Percentiles rank a stretch among this genome's conserved stretches.
phyloP scores from a whole-genome alignment of 1,284 basidiomycete genomes.

The Ustilago vetiveriae region DNA sequence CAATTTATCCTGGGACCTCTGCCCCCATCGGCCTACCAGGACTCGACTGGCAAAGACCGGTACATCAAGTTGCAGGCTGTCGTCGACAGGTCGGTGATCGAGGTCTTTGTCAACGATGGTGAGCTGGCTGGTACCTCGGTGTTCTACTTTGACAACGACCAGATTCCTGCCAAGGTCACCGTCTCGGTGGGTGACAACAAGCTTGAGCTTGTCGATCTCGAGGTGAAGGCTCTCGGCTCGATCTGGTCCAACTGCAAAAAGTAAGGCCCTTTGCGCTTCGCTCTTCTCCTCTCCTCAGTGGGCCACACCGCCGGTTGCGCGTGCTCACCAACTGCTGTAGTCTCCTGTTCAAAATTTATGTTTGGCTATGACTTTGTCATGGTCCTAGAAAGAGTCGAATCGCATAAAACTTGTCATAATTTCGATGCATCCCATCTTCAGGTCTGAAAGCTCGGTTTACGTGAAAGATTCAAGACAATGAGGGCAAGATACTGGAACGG shows the following conservation, averaged over 20 bases:
- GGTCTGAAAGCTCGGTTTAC: too few species aligned
- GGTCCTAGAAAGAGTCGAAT: too few species aligned
- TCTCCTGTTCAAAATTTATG: too few species aligned
- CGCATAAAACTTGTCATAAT: too few species aligned
- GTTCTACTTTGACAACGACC: conserved; percentile 53
- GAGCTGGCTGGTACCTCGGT: conserved; percentile 43
- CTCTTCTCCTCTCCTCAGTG: background rate
- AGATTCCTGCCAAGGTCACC: conserved; percentile 31
- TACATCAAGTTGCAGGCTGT: conserved; percentile 50
- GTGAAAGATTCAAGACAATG: too few species aligned
- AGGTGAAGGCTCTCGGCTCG: conserved; percentile 40
- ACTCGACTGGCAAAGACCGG: conserved; percentile 18
- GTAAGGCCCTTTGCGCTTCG: background rate
- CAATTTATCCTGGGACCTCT: conserved; percentile 34
- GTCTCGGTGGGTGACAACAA: conserved; percentile 45
- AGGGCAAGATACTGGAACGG: too few species aligned
- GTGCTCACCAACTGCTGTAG: background rate
- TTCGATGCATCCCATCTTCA: too few species aligned
- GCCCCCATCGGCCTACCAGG: conserved; percentile 21
- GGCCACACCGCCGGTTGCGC: background rate
- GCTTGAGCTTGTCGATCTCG: conserved; percentile 32
- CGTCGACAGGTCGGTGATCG: conserved; percentile 64
- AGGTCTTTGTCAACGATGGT: conserved; percentile 65
- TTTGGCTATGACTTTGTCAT: too few species aligned
- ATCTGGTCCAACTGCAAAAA: conserved; percentile 42